Evolutionary conservation across 1,139 yeast species (phyloP).

Genomic region (Yamadazyma membranifaciens): DNA sequence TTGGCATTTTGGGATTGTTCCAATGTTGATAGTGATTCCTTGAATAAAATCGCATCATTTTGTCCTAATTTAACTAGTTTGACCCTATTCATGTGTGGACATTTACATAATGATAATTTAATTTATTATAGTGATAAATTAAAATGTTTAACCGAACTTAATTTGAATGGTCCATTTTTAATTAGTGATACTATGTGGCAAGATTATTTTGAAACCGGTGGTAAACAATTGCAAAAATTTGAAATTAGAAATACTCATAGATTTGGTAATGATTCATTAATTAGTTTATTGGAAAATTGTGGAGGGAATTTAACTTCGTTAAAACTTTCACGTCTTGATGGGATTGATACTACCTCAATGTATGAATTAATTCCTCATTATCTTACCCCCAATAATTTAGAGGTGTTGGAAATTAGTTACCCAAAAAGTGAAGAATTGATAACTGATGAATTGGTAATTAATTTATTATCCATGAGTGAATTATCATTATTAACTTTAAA

Average conservation of each 20-base stretch:
- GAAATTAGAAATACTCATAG: conserved; percentile 82
- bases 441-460: conserved; percentile 68
- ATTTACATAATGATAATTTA: conserved; percentile 74
- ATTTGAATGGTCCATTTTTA: conserved; percentile 84
- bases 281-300: conserved; percentile 60
- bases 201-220: conserved; percentile 55
- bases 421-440: conserved; percentile 66
- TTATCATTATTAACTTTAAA: conserved; percentile 55
- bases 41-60: conserved; percentile 68
- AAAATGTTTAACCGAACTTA: conserved; percentile 47
- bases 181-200: conserved; percentile 77
- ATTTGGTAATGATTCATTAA: conserved; percentile 65
- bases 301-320: conserved; percentile 51
- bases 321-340: conserved; percentile 67
- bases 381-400: conserved; percentile 44
- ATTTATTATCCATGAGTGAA: conserved; percentile 62
- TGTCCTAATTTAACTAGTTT: conserved; percentile 72
- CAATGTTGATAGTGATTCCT: conserved; percentile 62
- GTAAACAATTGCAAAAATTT: conserved; percentile 35
- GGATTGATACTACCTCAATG: conserved; percentile 54
- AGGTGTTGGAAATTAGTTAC: conserved; percentile 64
- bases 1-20: conserved; percentile 94
- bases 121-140: conserved; percentile 61
- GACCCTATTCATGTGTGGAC: conserved; percentile 90
- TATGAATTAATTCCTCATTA: conserved; percentile 68